Evolutionary conservation across 495 filamentous ascomycete species (phyloP), one percentile per base, ranked within the genome.

Genomic region (Pyronema domesticum): DNA sequence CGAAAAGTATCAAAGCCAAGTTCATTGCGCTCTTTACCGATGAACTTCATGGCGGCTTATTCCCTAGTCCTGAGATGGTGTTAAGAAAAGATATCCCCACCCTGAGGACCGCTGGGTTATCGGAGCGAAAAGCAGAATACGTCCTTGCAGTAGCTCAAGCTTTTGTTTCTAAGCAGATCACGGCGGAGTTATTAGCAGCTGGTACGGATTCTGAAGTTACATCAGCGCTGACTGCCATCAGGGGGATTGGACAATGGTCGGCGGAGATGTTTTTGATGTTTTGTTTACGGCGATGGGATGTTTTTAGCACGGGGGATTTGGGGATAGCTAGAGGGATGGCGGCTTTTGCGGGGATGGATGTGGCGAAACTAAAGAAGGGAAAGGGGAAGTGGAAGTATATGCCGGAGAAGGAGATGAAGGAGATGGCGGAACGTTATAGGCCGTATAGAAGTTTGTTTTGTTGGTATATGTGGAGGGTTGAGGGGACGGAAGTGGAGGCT

Each of bases 261-360:
- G 91, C 89, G 17, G 89, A 95, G 73, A 96, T 95, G 89, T 98
- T 98, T 70, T 82, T 87, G 56, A 83, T 82, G 64, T 96, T 96
- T 68, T 82, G 76, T 9, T 69, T 96, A 44, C 95, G 94, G 74
- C 74, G 93, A 19, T 81, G 84, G 74, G 89, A 96, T 72, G 82
- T 98, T 23, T 94, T 98, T 62, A 86, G 83, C 6, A 80, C 83
- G 13, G 93, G 91, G 0, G 91, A 98, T 72, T 68, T 98, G 63
- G 91, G 91, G 13, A 86, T 98, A 50, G 89, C 95, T 79, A 74
- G 88, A 61, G 91, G 91, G 1, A 91, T 94, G 76, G 91, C 93
- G 3, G 81, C 83, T 0, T 89, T 91, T 61, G 69, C 83, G 47
- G 93, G 91, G 4, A 75, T 75, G 58, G 85, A 98, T 66, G 80